Conservation (phyloP, 352 stramenopile species). For the Globisporangium nodosum region DNA sequence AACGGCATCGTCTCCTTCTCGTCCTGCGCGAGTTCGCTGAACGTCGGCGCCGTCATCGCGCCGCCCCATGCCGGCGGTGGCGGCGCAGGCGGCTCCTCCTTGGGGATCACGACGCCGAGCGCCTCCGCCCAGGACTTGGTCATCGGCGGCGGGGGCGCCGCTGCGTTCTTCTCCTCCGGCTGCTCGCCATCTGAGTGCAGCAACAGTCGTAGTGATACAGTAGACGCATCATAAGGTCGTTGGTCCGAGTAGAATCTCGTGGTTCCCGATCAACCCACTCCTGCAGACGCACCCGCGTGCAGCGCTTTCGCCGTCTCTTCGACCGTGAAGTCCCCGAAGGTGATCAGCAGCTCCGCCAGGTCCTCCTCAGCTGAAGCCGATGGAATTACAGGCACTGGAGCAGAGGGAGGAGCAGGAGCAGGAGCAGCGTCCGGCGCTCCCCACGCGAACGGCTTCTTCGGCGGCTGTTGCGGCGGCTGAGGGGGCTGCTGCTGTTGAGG, state of each 20-base stretch:
- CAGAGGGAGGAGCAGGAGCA: not conserved
- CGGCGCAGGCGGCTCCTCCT: conserved; percentile 8
- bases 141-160: conserved; percentile 6
- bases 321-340: conserved; percentile 74
- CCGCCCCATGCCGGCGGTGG: conserved; percentile 28
- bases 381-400: not conserved
- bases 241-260: not conserved
- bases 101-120: conserved; percentile 27
- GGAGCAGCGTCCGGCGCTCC: conserved; percentile 1
- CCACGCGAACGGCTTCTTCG: conserved; percentile 10
- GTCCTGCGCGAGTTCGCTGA: not conserved
- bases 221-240: too few relatives aligned
- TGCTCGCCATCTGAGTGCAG: not conserved
- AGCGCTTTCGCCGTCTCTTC: conserved; percentile 55
- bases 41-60: conserved; percentile 7
- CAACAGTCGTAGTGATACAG: not conserved
- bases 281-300: conserved; percentile 29
- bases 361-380: not conserved
- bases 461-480: not conserved
- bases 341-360: conserved; percentile 34
- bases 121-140: conserved; percentile 62
- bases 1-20: conserved; percentile 30
- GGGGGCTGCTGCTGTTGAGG: not conserved
- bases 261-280: conserved; percentile 8
- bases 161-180: not conserved